Base-by-base conservation (phyloP, 2,329 filamentous ascomycete genomes). In the Didymella segeticola region DNA sequence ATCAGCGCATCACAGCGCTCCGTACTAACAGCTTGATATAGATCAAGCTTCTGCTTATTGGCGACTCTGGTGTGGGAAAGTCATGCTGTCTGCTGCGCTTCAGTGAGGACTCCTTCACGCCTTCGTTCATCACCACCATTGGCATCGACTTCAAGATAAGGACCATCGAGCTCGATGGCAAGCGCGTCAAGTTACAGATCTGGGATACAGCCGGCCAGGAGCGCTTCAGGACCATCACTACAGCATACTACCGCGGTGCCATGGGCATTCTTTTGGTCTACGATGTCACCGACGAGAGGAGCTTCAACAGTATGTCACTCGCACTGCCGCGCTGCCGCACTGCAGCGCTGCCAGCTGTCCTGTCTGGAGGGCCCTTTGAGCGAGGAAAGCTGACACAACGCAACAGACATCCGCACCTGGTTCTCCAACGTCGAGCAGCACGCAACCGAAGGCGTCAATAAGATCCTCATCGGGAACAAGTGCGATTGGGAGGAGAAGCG, bases 401-500 rank as follows among this genome's bases (percentile, higher is more conserved):
- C 30, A 37, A 38, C 73, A 98, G 95, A 99, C 80, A 99, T 99
- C 77, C 89, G 93, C 72, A 98, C 95, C 64, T 99, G 95, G 95
- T 99, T 99, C 81, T 93, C 93, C 74, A 98, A 99, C 79, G 93
- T 97, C 67, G 93, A 97, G 77, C 93, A 96, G 78, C 93, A 99
- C 80, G 95, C 95, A 54, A 96, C 91, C 69, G 95, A 98, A 80
- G 95, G 95, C 70, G 95, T 99, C 74, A 97, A 98, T 86, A 99
- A 98, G 84, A 98, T 99, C 74, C 86, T 99, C 64, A 97, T 99
- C 66, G 95, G 95, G 75, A 99, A 99, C 85, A 99, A 99, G 81
- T 99, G 95, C 80, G 95, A 99, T 79, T 98, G 95, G 95, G 95
- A 98, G 79, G 95, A 99, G 80, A 98, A 98, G 84, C 89, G 95